These are phyloP conservation scores for Lepidium africanum DNA, from an alignment of 345 rosid species.

Conservation along the genomic window DNA sequence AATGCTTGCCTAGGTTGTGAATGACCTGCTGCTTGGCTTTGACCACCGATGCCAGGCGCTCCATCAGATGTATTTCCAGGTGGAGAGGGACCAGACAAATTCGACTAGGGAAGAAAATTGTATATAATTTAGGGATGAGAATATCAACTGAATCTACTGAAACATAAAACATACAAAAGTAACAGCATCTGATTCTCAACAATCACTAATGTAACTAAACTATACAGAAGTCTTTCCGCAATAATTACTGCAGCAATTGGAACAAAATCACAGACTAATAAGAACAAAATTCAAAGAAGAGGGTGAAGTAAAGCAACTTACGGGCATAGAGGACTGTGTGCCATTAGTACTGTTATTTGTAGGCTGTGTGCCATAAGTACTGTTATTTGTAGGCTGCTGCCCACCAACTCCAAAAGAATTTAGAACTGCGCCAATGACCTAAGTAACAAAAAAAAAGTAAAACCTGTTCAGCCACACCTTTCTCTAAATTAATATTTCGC, in stretches of 20 bases:
- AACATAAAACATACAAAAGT: not conserved
- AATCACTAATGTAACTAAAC: not conserved
- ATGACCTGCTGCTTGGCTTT: constrained; percentile 44
- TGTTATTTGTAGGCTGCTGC: constrained; percentile 32
- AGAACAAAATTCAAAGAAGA: not conserved
- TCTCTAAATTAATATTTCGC: not conserved
- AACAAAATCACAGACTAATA: not conserved
- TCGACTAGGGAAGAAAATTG: constrained; percentile 32
- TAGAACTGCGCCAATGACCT: constrained; percentile 87
- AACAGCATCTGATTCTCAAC: not conserved
- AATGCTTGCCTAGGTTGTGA: constrained; percentile 43
- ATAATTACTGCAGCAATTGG: not conserved
- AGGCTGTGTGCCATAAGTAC: constrained; percentile 37
- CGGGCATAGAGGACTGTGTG: constrained; percentile 43
- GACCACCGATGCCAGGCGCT: constrained; percentile 30
- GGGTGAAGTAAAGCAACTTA: constrained; percentile 26
- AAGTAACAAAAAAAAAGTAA: not conserved
- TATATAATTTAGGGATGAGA: not conserved
- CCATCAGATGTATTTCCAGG: constrained; percentile 49
- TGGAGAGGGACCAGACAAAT: constrained; percentile 37
- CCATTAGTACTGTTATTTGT: constrained; percentile 28
- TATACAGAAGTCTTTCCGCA: not conserved
- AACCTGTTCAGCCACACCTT: not conserved
- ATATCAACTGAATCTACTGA: not conserved
- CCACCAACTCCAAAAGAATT: constrained; percentile 75